Evolutionary conservation across 495 filamentous ascomycete species (phyloP), one percentile per base, ranked within the genome.

Genomic region (Talaromyces thailandensis): DNA sequence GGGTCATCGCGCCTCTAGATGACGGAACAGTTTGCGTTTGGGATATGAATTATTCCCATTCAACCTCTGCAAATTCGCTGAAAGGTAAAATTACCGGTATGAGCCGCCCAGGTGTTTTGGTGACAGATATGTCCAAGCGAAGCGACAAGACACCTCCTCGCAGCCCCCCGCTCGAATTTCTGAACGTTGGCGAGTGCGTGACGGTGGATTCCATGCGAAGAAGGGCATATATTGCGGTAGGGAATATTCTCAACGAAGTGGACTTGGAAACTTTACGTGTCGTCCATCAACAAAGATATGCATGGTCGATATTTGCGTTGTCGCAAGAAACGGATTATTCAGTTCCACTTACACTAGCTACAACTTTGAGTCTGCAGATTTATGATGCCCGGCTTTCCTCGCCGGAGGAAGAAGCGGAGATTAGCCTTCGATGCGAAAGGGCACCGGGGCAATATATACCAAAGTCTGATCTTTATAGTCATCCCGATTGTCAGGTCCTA

Each of bases 11-110:
- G 16, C 91, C 92, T 3, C 71, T 96, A 21, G 91, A 92, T 58
- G 89, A 96, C 70, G 92, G 92, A 12, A 90, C 88, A 64, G 80
- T 96, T 24, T 91, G 88, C 67, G 74, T 96, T 18, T 96, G 92
- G 92, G 88, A 94, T 71, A 75, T 93, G n/a, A 85, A 82, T 57
- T 81, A 84, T 23, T 81, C 81, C 9, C 79, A 81, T 57, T 75
- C 72, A 6, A 71, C 71, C 28, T 64, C 67, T 2, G 74, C 75
- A 16, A 66, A 67, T 21, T 64, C 62, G 2, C 81, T 70, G 57
- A 84, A 82, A 66, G 91, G 91, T 14, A 80, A 77, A 5, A 84
- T 95, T 45, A 67, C 90, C 18, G 84, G 81, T 2, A 76, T 80
- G 52, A 92, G 86, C 68, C 75, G 73, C 32, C 81, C 86, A 5